Evolutionary conservation across 208 protist species (phyloP), one percentile per base, ranked within the genome.

Genomic region (Leishmania lainsoni): DNA sequence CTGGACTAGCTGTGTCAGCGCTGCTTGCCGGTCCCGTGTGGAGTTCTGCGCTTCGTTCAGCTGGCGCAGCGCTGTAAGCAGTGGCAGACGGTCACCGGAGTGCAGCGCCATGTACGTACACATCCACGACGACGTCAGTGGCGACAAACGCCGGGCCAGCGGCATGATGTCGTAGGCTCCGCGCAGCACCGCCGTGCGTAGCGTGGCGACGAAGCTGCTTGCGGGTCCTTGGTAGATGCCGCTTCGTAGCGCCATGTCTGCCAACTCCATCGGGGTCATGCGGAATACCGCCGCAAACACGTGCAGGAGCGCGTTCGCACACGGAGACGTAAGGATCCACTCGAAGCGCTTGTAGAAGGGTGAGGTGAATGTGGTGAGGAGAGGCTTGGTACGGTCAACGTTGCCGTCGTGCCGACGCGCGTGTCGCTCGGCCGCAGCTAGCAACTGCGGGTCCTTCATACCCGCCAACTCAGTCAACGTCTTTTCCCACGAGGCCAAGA

Each of bases 241-340:
- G 82, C 93, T 96, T 65, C 87, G 83, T 58, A 87, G 74, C 39
- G 89, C 89, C 85, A 91, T 76, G n/a, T 95, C 90, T 10, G 86
- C 88, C 63, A 96, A 76, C 81, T 93, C 89, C 56, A 96, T 90
- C 58, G 89, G 81, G 22, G 93, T 83, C 35, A 96, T 75, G 1
- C 77, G 83, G 78, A 95, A 94, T 6, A 81, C 84, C 14, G 72
- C 68, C 5, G 93, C 90, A 61, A 96, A 93, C 72, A 95, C 68
- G 79, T 93, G 86, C 76, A 96, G 84, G 20, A 96, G 81, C 74
- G 91, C 89, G 85, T 96, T 95, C 22, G 93, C 93, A 87, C 89
- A 94, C 12, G 91, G 91, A 29, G 91, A 94, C n/a, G 75, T 75
- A 16, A 94, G 77, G 48, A 94, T 85, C 75, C 84, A 80, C 71